Evolutionary conservation across 331 rosid species (phyloP), one percentile per base, ranked within the genome.

Genomic region (Quercus phellos): DNA sequence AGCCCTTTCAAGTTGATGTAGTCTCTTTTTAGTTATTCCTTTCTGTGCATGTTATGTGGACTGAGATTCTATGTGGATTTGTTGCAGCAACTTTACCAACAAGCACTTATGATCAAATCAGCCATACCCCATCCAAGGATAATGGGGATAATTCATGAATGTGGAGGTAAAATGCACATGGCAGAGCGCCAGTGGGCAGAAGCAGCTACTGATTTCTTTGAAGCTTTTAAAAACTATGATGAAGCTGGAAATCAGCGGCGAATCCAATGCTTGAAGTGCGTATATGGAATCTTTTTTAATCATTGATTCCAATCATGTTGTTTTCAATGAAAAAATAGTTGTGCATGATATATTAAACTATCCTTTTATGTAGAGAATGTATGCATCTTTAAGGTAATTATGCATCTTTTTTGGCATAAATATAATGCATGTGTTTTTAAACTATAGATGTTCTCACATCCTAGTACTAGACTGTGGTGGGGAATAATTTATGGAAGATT

Each of bases 181-280:
- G 94, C 99, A 6, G 99, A 94, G 92, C 97, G 98, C 72, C 99
- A 92, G 78, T 95, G 99, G 99, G 94, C 93, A 18, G 99, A 95
- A 30, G 99, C 98, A 18, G 98, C 99, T 18, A 95, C 99, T 0
- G 99, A 93, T 88, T 94, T 94, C 78, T 94, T 94, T 88, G 99
- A 94, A 87, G 99, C 99, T 59, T 94, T 94, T 78, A 94, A 94
- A 87, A 91, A 94, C 77, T 94, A 94, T 46, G 98, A 94, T 64
- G 99, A 94, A 86, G 99, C 99, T 74, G 99, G 99, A 81, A 95
- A 95, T 76, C 99, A 92, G 61, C 87, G 98, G 87, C 99, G 99
- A 68, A 95, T 95, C 79, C 99, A 92, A 81, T 95, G 98, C 90
- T 83, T 95, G 84, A 95, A 95, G 98, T 95, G 87, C 50, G 94